phyloP scores from a whole-genome alignment of 345 rosid genomes.

The Dipteronia dyeriana region DNA sequence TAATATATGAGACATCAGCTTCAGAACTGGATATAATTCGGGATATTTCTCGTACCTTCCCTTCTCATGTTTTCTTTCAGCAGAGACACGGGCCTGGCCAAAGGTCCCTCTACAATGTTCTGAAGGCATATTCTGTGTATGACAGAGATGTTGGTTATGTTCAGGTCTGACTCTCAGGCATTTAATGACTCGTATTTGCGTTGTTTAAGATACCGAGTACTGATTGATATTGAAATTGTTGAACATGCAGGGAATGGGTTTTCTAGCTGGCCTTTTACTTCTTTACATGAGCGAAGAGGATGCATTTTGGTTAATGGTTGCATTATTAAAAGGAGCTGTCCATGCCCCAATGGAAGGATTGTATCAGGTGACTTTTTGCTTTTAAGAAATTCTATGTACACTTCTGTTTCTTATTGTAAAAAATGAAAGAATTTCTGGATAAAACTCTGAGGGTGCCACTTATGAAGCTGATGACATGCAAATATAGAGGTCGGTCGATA shows the following conservation, averaged over 20 bases:
- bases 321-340: constrained; percentile 93
- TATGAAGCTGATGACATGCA: neutral
- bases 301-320: constrained; percentile 96
- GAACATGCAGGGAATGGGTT: constrained; percentile 90
- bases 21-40: constrained; percentile 91
- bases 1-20: constrained; percentile 85
- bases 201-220: constrained; percentile 6
- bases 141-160: constrained; percentile 98
- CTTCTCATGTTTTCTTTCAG: constrained; percentile 96
- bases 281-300: constrained; percentile 99
- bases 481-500: neutral
- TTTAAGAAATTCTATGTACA: constrained; percentile 1
- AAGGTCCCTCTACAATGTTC: constrained; percentile 91
- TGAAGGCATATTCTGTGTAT: constrained; percentile 94
- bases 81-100: constrained; percentile 99
- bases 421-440: neutral
- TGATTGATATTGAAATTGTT: constrained; percentile 16
- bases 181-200: neutral
- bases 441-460: neutral
- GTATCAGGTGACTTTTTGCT: constrained; percentile 61
- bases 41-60: constrained; percentile 93
- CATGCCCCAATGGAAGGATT: constrained; percentile 99
- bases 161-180: constrained; percentile 54
- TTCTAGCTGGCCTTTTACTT: constrained; percentile 85
- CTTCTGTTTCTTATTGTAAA: neutral